phyloP scores from a whole-genome alignment of 176 grass and related monocot genomes.

The Carex pumila region DNA sequence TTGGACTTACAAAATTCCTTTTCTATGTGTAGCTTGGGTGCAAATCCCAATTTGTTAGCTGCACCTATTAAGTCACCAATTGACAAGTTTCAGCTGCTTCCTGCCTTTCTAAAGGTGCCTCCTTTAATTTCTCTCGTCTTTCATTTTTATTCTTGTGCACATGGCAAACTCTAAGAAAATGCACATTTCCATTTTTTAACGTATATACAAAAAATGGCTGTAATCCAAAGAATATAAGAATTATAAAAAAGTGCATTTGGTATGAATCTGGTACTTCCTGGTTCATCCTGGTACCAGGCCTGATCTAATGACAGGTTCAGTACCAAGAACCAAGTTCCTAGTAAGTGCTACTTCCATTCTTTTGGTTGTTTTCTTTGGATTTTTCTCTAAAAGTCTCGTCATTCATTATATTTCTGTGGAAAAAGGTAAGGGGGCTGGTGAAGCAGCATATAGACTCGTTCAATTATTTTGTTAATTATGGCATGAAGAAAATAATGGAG shows the following conservation, averaged over 20 bases:
- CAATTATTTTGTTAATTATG: conserved; percentile 71
- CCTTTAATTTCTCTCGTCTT: no score
- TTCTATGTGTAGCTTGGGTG: background rate
- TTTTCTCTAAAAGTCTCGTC: background rate
- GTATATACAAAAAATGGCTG: no score
- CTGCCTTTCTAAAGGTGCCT: conserved; percentile 73
- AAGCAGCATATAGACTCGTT: conserved; percentile 89
- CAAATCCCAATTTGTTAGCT: conserved; percentile 24
- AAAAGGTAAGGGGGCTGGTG: conserved; percentile 67
- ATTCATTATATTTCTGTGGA: background rate
- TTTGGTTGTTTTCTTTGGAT: background rate
- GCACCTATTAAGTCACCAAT: conserved; percentile 54
- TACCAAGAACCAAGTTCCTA: background rate
- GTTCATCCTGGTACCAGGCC: no score
- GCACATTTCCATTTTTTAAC: background rate
- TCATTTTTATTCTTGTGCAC: no score
- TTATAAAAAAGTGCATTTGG: no score
- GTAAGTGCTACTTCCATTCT: background rate
- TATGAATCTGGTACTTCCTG: no score
- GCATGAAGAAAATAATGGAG: conserved; percentile 65
- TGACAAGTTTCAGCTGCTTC: conserved; percentile 70
- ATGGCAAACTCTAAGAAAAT: no score
- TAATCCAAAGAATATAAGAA: no score
- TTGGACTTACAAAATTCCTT: background rate
- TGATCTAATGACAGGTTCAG: no score